Evolutionary conservation across 495 filamentous ascomycete genomes (phyloP).

Genomic region (Penicillium samsonianum): DNA sequence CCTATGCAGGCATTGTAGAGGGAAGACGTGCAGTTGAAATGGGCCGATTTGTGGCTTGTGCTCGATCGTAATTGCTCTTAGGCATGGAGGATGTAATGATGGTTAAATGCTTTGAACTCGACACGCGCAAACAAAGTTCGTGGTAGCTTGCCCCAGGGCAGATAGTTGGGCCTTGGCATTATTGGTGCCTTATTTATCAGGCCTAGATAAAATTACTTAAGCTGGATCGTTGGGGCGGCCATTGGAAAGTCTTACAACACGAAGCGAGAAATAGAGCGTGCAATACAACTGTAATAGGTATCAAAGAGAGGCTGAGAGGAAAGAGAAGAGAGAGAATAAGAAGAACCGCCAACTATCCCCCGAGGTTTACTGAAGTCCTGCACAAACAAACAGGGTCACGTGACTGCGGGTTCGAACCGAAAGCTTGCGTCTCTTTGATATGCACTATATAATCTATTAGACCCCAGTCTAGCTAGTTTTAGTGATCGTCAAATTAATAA

Average conservation of each 20-base stretch:
- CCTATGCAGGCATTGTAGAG: slow-evolving; percentile 6
- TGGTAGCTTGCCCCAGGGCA: background rate
- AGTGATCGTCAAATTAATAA: background rate
- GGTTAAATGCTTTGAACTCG: background rate
- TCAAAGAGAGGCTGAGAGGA: too few species aligned
- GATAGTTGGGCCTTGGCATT: background rate
- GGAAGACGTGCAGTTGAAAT: background rate
- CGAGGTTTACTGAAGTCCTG: too few species aligned
- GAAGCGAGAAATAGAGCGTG: too few species aligned
- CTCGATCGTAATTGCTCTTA: background rate
- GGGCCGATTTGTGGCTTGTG: background rate
- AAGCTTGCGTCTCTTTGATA: background rate
- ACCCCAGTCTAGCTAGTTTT: background rate
- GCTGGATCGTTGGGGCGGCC: background rate
- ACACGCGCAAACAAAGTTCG: background rate
- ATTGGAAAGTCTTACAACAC: too few species aligned
- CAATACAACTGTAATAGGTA: too few species aligned
- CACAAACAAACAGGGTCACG: background rate
- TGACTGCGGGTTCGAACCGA: background rate
- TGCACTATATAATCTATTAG: background rate
- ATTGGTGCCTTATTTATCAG: background rate
- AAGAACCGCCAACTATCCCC: too few species aligned
- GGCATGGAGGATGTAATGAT: background rate
- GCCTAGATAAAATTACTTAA: background rate
- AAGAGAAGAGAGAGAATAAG: too few species aligned